These are phyloP conservation scores for Bruguiera parviflora DNA, from an alignment of 345 rosid species.

Conservation along the genomic window DNA sequence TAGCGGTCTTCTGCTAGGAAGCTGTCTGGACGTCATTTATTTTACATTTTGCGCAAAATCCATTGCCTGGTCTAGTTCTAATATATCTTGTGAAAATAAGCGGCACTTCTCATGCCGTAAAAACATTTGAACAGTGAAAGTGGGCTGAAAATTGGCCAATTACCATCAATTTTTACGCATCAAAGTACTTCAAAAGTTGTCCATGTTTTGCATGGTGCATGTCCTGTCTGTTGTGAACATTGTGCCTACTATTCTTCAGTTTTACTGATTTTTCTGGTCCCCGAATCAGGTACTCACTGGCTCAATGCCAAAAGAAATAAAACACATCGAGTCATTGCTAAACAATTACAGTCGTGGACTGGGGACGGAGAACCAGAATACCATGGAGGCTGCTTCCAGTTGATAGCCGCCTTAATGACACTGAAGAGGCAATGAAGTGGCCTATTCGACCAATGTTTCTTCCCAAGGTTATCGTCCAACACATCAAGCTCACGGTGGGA, in stretches of 20 bases:
- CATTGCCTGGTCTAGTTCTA: background rate
- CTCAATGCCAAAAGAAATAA: slow-evolving; percentile 88
- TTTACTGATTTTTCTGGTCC: background rate
- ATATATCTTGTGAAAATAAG: background rate
- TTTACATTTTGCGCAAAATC: too few relatives aligned
- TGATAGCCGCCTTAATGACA: background rate
- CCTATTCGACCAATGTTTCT: background rate
- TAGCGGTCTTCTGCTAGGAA: background rate
- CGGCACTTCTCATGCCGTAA: background rate
- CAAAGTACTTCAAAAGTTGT: too few relatives aligned
- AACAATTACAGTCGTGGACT: slow-evolving; percentile 42
- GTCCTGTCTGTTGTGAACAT: too few relatives aligned
- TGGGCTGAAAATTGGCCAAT: background rate
- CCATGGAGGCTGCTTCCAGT: slow-evolving; percentile 21
- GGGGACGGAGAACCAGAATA: slow-evolving; percentile 14
- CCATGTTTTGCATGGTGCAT: too few relatives aligned
- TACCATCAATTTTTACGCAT: background rate
- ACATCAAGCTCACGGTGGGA: background rate
- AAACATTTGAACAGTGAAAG: background rate
- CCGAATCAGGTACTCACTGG: slow-evolving; percentile 77
- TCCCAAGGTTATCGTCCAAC: background rate
- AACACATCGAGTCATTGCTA: slow-evolving; percentile 71
- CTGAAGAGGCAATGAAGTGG: background rate
- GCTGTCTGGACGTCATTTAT: too few relatives aligned
- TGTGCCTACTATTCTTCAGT: background rate